Conservation (phyloP, 2,329 filamentous ascomycete genomes). For the Pyrenochaeta sp. region DNA sequence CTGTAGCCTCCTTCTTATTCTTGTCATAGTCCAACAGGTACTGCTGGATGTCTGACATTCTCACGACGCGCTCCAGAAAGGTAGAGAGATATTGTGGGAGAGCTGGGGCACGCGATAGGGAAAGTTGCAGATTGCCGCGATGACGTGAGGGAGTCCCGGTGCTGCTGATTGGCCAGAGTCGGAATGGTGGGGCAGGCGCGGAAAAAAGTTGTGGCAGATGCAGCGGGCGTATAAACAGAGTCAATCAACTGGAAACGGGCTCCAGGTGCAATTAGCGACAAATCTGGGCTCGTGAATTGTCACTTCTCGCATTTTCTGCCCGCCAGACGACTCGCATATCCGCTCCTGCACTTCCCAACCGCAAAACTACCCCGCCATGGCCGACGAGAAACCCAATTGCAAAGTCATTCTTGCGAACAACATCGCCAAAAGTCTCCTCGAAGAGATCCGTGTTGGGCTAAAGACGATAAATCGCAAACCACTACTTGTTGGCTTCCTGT, state of each 20-base stretch:
- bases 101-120: conserved; percentile 12
- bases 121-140: conserved; percentile 19
- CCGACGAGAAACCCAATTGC: conserved; percentile 66
- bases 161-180: conserved; percentile 31
- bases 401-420: conserved; percentile 91
- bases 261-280: too few species aligned
- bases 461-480: conserved; percentile 76
- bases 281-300: too few species aligned
- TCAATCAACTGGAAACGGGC: conserved; percentile 1
- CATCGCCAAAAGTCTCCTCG: conserved; percentile 82
- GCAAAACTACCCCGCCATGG: conserved; percentile 40
- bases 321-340: too few species aligned
- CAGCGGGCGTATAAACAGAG: conserved; percentile 5
- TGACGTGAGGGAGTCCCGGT: conserved; percentile 25
- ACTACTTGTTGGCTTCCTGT: conserved; percentile 87
- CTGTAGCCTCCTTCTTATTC: conserved; percentile 56
- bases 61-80: conserved; percentile 26
- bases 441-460: conserved; percentile 79
- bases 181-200: conserved; percentile 23
- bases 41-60: conserved; percentile 62
- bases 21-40: conserved; percentile 61
- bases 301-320: too few species aligned
- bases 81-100: conserved; percentile 4
- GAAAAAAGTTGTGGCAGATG: conserved; percentile 18
- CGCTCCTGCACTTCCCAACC: neutral